Percentiles rank a stretch among this genome's conserved stretches.
Conservation (phyloP, 768 basidiomycete species). For the Boletus patriciae region DNA sequence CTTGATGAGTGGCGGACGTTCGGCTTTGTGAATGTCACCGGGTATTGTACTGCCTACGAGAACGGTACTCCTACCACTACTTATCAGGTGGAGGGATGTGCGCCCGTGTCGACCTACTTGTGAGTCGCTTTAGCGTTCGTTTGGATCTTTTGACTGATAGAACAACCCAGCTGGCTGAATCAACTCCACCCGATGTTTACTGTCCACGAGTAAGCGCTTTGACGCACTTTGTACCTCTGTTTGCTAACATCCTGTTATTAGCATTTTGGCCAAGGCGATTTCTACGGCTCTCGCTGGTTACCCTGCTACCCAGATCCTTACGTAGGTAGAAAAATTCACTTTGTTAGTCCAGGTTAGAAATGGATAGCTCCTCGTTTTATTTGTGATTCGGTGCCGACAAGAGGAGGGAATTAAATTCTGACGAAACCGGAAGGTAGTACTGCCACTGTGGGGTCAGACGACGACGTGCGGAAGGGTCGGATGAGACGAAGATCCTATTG, state of each 20-base stretch:
- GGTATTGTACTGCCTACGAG: conserved; percentile 58
- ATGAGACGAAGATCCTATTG: no score
- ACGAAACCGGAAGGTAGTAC: neutral
- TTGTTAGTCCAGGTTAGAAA: neutral
- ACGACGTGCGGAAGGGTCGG: no score
- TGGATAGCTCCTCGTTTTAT: neutral
- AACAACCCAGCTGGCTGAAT: conserved; percentile 54
- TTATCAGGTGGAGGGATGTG: conserved; percentile 56
- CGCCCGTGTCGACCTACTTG: conserved; percentile 69
- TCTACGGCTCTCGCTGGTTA: conserved; percentile 45
- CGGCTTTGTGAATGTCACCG: conserved; percentile 59
- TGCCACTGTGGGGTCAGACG: conserved; percentile 14
- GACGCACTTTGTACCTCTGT: neutral
- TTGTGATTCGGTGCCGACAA: neutral
- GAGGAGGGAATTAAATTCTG: no score
- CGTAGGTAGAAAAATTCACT: conserved; percentile 4
- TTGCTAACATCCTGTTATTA: conserved; percentile 21
- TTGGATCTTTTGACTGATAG: neutral
- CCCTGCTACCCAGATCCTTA: conserved; percentile 5
- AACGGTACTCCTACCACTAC: conserved; percentile 53
- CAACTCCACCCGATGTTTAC: conserved; percentile 62
- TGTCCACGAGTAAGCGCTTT: conserved; percentile 52
- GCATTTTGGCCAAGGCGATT: conserved; percentile 52
- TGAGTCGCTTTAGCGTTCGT: conserved; percentile 33
- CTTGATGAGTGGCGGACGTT: conserved; percentile 52